phyloP scores from a whole-genome alignment of 2,329 filamentous ascomycete genomes.

The Aspergillus aculeatinus region DNA sequence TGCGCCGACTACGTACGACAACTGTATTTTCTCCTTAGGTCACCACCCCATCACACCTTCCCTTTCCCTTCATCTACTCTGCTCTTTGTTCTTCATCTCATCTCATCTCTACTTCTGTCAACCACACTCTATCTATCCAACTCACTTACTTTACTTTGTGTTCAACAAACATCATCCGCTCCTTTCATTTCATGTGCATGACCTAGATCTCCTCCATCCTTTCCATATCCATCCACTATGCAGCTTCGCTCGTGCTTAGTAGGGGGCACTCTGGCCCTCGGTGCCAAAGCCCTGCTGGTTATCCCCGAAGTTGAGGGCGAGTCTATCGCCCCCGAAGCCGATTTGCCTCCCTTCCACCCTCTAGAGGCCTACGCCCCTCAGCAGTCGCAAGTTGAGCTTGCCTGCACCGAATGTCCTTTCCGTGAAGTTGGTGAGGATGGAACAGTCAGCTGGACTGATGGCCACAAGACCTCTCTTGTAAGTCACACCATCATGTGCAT shows the following conservation, averaged over 20 bases:
- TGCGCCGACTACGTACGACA: no score
- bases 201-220: not conserved
- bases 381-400: conserved; percentile 31
- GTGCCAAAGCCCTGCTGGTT: conserved; percentile 40
- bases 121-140: not conserved
- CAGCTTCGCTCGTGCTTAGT: conserved; percentile 37
- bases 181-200: conserved; percentile 14
- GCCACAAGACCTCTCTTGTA: conserved; percentile 39
- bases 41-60: not conserved
- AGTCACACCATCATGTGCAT: conserved; percentile 13
- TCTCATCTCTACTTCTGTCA: conserved; percentile 1
- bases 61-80: not conserved
- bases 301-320: conserved; percentile 35
- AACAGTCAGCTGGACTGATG: conserved; percentile 34
- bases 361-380: conserved; percentile 27
- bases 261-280: conserved; percentile 35
- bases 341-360: conserved; percentile 26
- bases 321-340: conserved; percentile 22
- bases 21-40: not conserved
- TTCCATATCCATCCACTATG: conserved; percentile 27
- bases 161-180: not conserved
- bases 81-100: not conserved
- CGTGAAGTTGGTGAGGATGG: conserved; percentile 31
- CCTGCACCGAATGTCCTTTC: conserved; percentile 43
- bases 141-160: not conserved